Conservation (phyloP, 129 eudicot species). For the Sambucus nigra region DNA sequence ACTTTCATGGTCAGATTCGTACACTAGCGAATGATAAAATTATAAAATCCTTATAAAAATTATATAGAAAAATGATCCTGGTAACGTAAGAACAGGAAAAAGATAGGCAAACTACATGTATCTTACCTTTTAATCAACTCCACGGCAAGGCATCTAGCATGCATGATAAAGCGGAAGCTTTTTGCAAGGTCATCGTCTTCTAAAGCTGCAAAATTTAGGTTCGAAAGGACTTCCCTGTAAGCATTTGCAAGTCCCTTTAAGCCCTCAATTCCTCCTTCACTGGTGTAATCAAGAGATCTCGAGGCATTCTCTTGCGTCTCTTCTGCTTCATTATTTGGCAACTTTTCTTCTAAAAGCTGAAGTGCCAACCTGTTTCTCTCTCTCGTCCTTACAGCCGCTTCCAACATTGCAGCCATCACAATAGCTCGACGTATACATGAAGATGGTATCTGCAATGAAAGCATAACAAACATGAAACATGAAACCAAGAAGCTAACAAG, state of each 20-base stretch:
- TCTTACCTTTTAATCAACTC: slow-evolving; percentile 35
- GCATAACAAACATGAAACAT: neutral
- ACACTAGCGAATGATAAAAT: too few species aligned
- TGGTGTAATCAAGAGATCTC: neutral
- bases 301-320: slow-evolving; percentile 1
- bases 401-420: slow-evolving; percentile 64
- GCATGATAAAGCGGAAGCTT: slow-evolving; percentile 30
- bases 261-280: slow-evolving; percentile 8
- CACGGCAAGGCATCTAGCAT: slow-evolving; percentile 46
- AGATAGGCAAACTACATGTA: neutral
- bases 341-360: slow-evolving; percentile 6
- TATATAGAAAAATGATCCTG: too few species aligned
- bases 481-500: neutral
- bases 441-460: slow-evolving; percentile 52
- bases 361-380: slow-evolving; percentile 12
- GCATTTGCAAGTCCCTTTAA: slow-evolving; percentile 9
- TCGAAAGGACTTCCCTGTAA: slow-evolving; percentile 24
- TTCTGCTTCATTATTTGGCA: slow-evolving; percentile 8
- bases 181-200: slow-evolving; percentile 30
- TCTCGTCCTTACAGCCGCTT: slow-evolving; percentile 41
- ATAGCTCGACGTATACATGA: slow-evolving; percentile 62
- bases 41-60: too few species aligned
- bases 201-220: slow-evolving; percentile 26
- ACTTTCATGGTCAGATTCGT: too few species aligned
- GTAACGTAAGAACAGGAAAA: neutral